Evolutionary conservation across 768 basidiomycete genomes (phyloP), one percentile per base, ranked within the genome.

Genomic region (Artomyces pyxidatus): DNA sequence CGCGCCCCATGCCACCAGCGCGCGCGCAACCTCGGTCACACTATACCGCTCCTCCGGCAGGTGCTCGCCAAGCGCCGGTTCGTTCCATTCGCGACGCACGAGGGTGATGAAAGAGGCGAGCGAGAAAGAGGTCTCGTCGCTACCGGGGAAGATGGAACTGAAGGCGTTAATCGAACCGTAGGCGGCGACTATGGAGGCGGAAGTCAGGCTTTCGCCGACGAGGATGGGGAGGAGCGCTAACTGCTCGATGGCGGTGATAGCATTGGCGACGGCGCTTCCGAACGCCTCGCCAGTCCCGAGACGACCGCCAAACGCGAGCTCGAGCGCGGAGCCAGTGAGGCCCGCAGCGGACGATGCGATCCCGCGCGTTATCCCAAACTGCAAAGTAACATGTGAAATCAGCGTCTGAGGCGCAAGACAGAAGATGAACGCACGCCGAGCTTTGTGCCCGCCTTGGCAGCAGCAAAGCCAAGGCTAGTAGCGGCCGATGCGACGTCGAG

Each of bases 41-140:
- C 83, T 77, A 55, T 78, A 85, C 37, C 74, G 74, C 51, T 73
- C 77, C 56, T 71, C 73, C 1, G 85, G 85, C 21, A 80, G 69
- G 19, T 69, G 69, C 11, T 75, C 72, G 23, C 74, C 75, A 12
- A 69, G 67, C 6, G 65, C 70, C 39, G 78, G 76, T 32, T 78
- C 70, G 52, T 72, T 71, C 83, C 85, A 85, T 67, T 92, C 88
- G 32, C 83, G 71, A 45, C 78, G 78, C n/a, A 91, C 86, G 27
- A 92, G 78, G 27, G 72, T 74, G 47, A 91, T 83, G 64, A 91
- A 89, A 9, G 85, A 81, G 8, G 78, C 81, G 6, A 92, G 69
- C 2, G 87, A 88, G 63, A 90, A 90, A 16, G 85, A 83, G 2
- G 87, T 82, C 52, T 89, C 88, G 58, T 80, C 82, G 58, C 79